Percentiles rank a stretch among this genome's conserved stretches.
Conservation (phyloP, 306 rosid species). For the Elaeagnus macrophylla region DNA sequence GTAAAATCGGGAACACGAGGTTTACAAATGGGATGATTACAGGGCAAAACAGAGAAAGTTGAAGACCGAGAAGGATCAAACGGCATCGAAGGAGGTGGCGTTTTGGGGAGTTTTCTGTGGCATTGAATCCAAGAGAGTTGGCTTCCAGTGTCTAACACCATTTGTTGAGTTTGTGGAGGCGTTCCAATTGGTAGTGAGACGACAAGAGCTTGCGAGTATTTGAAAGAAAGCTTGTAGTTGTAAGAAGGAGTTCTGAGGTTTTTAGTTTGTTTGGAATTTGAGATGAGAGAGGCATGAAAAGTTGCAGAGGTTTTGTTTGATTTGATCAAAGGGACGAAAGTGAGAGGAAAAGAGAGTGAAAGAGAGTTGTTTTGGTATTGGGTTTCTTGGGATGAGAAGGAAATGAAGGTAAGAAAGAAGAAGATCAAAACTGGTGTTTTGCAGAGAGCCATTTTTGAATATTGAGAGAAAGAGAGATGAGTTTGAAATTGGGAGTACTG, state of each 20-base stretch:
- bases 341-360: constrained; percentile 51
- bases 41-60: constrained; percentile 63
- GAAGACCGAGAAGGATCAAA: constrained; percentile 84
- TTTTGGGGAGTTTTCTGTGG: constrained; percentile 25
- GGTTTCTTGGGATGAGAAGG: constrained; percentile 10
- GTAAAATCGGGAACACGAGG: constrained; percentile 83
- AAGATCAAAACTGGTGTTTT: constrained; percentile 13
- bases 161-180: constrained; percentile 67
- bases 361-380: constrained; percentile 4
- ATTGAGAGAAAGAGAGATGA: not conserved
- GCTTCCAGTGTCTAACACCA: constrained; percentile 88
- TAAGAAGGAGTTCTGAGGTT: constrained; percentile 16
- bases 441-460: constrained; percentile 25
- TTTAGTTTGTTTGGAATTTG: constrained; percentile 11
- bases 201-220: constrained; percentile 53
- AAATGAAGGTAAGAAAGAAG: constrained; percentile 12
- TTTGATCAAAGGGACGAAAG: constrained; percentile 14
- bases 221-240: constrained; percentile 41
- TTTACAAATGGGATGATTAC: constrained; percentile 70
- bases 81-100: constrained; percentile 32
- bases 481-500: not conserved
- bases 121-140: constrained; percentile 88
- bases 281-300: constrained; percentile 23
- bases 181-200: constrained; percentile 78
- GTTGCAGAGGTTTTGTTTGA: constrained; percentile 17